Evolutionary conservation across 495 filamentous ascomycete genomes (phyloP).

Genomic region (Hapsidospora chrysogenum): DNA sequence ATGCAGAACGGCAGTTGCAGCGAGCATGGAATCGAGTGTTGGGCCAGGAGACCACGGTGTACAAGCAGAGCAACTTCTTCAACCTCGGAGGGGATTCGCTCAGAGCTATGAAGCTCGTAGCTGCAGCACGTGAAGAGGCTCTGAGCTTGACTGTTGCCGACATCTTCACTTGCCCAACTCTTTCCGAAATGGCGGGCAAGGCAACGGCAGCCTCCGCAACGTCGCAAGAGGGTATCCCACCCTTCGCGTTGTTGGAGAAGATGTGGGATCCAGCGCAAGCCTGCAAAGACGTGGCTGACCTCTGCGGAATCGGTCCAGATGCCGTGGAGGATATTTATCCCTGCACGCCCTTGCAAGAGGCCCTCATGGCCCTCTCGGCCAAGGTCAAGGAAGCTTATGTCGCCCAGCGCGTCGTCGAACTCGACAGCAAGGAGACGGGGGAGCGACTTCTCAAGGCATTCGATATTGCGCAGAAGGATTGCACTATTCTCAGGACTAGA

Average conservation of each 20-base stretch:
- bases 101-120: slow-evolving; percentile 34
- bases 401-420: slow-evolving; percentile 27
- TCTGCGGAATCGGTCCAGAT: slow-evolving; percentile 17
- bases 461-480: slow-evolving; percentile 23
- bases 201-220: slow-evolving; percentile 6
- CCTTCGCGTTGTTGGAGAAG: slow-evolving; percentile 15
- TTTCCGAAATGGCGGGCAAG: slow-evolving; percentile 20
- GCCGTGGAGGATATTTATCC: no score
- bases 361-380: slow-evolving; percentile 44
- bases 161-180: slow-evolving; percentile 23
- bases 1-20: slow-evolving; percentile 12
- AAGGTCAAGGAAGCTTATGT: slow-evolving; percentile 41
- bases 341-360: slow-evolving; percentile 56
- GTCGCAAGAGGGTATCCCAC: slow-evolving; percentile 2
- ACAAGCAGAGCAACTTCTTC: slow-evolving; percentile 32
- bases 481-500: slow-evolving; percentile 40
- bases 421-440: slow-evolving; percentile 13
- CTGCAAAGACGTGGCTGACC: slow-evolving; percentile 9
- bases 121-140: slow-evolving; percentile 19
- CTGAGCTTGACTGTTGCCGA: slow-evolving; percentile 24
- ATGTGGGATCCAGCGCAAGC: slow-evolving; percentile 12
- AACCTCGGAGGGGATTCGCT: slow-evolving; percentile 36
- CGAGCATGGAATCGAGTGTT: slow-evolving; percentile 17
- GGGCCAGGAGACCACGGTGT: slow-evolving; percentile 9
- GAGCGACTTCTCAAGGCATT: slow-evolving; percentile 32